Percentiles rank a stretch among this genome's conserved stretches.
phyloP scores from a whole-genome alignment of 2,329 filamentous ascomycete species.

The Beauveria scarabaeidicola region DNA sequence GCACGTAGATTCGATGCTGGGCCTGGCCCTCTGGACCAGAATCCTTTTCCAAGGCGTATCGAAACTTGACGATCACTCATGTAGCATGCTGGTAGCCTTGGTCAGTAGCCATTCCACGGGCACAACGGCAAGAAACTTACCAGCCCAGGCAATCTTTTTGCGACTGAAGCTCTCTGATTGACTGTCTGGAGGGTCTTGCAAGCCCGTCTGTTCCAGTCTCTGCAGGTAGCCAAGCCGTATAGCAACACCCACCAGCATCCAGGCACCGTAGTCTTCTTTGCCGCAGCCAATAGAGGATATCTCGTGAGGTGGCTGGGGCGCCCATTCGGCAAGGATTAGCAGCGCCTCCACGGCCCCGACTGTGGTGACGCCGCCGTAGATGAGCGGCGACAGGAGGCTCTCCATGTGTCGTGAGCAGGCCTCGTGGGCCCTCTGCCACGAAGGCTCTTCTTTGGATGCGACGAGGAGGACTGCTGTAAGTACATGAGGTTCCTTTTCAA shows the following conservation, averaged over 20 bases:
- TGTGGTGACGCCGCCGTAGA: slow-evolving; percentile 57
- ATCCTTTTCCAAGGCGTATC: slow-evolving; percentile 61
- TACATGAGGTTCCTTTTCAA: slow-evolving; percentile 55
- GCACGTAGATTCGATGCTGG: slow-evolving; percentile 56
- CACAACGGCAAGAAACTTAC: slow-evolving; percentile 19
- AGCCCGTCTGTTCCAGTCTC: slow-evolving; percentile 59
- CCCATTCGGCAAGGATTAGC: slow-evolving; percentile 64
- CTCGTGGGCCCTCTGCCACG: slow-evolving; percentile 54
- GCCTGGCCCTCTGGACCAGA: slow-evolving; percentile 65
- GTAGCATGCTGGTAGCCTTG: slow-evolving; percentile 41
- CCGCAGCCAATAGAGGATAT: slow-evolving; percentile 59
- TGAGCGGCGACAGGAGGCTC: slow-evolving; percentile 55
- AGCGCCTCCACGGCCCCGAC: slow-evolving; percentile 65
- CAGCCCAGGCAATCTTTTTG: slow-evolving; percentile 60
- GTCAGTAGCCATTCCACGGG: background rate
- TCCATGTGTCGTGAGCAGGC: slow-evolving; percentile 64
- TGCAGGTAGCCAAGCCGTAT: slow-evolving; percentile 63
- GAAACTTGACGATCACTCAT: slow-evolving; percentile 61
- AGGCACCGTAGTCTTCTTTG: slow-evolving; percentile 65
- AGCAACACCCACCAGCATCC: slow-evolving; percentile 69
- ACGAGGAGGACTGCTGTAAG: slow-evolving; percentile 64
- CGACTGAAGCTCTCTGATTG: slow-evolving; percentile 52
- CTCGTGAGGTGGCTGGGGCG: slow-evolving; percentile 54
- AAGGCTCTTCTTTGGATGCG: slow-evolving; percentile 60
- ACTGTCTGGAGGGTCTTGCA: slow-evolving; percentile 51